Evolutionary conservation across 1,284 basidiomycete genomes (phyloP).

Genomic region (Cryptococcus amylolentus): DNA sequence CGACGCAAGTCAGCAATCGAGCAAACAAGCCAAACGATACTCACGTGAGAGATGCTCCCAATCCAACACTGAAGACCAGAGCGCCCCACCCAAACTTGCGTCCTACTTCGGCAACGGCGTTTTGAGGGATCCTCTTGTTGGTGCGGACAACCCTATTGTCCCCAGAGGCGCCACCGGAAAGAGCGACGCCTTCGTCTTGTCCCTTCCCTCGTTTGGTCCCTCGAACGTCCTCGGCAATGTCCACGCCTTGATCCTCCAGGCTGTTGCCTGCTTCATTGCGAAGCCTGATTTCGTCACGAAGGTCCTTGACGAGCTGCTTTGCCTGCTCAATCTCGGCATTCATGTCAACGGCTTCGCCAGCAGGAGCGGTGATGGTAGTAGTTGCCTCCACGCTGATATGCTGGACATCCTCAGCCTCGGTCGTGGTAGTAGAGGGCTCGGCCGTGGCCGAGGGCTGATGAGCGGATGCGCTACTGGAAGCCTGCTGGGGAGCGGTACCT

Average conservation of each 20-base stretch:
- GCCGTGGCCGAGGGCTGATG: background rate
- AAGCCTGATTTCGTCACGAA: slow-evolving; percentile 41
- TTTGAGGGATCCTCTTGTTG: slow-evolving; percentile 38
- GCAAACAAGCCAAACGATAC: background rate
- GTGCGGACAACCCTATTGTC: slow-evolving; percentile 36
- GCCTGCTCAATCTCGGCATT: slow-evolving; percentile 46
- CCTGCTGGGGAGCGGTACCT: background rate
- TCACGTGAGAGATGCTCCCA: slow-evolving; percentile 30
- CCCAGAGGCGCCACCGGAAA: slow-evolving; percentile 25
- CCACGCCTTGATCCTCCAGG: slow-evolving; percentile 38
- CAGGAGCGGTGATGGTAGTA: slow-evolving; percentile 42
- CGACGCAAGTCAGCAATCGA: background rate
- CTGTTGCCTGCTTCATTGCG: slow-evolving; percentile 41
- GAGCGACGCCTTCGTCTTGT: slow-evolving; percentile 34
- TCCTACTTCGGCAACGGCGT: slow-evolving; percentile 9
- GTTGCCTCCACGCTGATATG: slow-evolving; percentile 43
- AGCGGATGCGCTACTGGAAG: slow-evolving; percentile 3
- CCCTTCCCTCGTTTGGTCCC: slow-evolving; percentile 39
- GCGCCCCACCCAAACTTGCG: slow-evolving; percentile 45
- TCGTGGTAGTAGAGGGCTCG: slow-evolving; percentile 2
- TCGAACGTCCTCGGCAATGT: slow-evolving; percentile 26
- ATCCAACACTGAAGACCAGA: slow-evolving; percentile 45
- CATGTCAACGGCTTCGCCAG: slow-evolving; percentile 33
- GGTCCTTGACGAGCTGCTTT: slow-evolving; percentile 47
- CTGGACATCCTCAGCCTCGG: slow-evolving; percentile 12